phyloP scores from a whole-genome alignment of 2,329 filamentous ascomycete genomes.

The Plectosphaerella plurivora region DNA sequence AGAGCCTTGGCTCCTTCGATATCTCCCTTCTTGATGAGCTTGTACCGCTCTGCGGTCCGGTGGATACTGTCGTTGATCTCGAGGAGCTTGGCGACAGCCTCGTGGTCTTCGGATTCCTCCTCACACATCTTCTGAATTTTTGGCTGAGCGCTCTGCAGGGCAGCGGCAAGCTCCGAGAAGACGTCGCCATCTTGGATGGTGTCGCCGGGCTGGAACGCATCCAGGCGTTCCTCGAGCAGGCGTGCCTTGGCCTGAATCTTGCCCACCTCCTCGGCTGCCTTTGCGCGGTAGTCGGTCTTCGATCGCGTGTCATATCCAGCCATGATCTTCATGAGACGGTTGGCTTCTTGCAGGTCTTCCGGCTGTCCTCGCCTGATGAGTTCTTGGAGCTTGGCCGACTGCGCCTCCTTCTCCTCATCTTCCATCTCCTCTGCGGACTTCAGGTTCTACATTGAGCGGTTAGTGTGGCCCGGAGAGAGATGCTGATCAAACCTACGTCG shows the following conservation, averaged over 20 bases:
- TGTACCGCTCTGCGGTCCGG: conserved; percentile 91
- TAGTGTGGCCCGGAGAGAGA: neutral
- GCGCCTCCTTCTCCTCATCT: conserved; percentile 88
- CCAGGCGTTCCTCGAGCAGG: conserved; percentile 86
- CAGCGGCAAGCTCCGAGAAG: conserved; percentile 79
- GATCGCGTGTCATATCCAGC: conserved; percentile 92
- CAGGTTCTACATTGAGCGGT: conserved; percentile 61
- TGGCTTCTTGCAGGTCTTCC: conserved; percentile 93
- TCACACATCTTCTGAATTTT: conserved; percentile 46
- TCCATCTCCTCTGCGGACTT: conserved; percentile 99
- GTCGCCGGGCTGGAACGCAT: conserved; percentile 77
- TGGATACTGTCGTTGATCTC: conserved; percentile 99
- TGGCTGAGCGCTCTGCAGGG: conserved; percentile 88
- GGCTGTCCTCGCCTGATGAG: conserved; percentile 88
- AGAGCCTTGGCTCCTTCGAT: conserved; percentile 78
- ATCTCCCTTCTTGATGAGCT: conserved; percentile 93
- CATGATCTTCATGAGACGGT: conserved; percentile 98
- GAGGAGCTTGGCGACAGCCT: conserved; percentile 89
- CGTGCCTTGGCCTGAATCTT: conserved; percentile 95
- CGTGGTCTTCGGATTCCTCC: conserved; percentile 61
- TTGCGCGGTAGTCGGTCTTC: conserved; percentile 96
- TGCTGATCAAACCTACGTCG: conserved; percentile 61
- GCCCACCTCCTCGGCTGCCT: conserved; percentile 90
- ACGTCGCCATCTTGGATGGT: conserved; percentile 65
- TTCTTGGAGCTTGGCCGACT: conserved; percentile 97